Percentiles rank a stretch among this genome's conserved stretches.
Evolutionary conservation across 345 rosid genomes (phyloP).

Genomic region (Zanthoxylum bungeanum): DNA sequence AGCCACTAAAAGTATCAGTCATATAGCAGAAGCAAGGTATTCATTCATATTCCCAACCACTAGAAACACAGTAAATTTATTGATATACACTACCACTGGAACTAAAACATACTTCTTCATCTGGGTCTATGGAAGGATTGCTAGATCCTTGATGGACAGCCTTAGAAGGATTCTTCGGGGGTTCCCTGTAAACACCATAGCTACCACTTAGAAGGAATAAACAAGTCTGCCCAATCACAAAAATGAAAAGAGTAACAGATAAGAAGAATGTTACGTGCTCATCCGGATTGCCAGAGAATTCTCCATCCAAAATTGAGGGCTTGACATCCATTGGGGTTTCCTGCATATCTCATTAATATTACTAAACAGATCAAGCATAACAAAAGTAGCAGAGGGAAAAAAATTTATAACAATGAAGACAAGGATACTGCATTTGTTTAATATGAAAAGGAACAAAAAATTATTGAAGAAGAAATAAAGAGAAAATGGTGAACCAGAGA

Average conservation of each 20-base stretch:
- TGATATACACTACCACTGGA: conserved; percentile 1
- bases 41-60: not conserved
- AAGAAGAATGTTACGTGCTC: conserved; percentile 37
- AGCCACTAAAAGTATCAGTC: not conserved
- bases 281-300: conserved; percentile 34
- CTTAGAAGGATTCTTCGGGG: conserved; percentile 35
- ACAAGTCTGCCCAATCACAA: not conserved
- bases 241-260: conserved; percentile 3
- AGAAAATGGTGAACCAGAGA: too few species aligned
- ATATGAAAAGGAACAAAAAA: not conserved
- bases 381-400: not conserved
- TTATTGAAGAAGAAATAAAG: not conserved
- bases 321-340: conserved; percentile 50
- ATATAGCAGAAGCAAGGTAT: not conserved
- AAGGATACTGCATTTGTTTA: not conserved
- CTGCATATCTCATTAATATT: conserved; percentile 30
- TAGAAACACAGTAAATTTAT: conserved; percentile 7
- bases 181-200: conserved; percentile 41
- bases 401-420: not conserved
- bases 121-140: conserved; percentile 34
- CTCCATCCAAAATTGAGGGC: conserved; percentile 46
- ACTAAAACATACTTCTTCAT: conserved; percentile 36
- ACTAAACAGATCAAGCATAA: not conserved
- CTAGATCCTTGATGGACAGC: conserved; percentile 24
- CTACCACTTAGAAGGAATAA: conserved; percentile 18